Evolutionary conservation across 169 alveolate species (phyloP).

Genomic region (Eimeria maxima): DNA sequence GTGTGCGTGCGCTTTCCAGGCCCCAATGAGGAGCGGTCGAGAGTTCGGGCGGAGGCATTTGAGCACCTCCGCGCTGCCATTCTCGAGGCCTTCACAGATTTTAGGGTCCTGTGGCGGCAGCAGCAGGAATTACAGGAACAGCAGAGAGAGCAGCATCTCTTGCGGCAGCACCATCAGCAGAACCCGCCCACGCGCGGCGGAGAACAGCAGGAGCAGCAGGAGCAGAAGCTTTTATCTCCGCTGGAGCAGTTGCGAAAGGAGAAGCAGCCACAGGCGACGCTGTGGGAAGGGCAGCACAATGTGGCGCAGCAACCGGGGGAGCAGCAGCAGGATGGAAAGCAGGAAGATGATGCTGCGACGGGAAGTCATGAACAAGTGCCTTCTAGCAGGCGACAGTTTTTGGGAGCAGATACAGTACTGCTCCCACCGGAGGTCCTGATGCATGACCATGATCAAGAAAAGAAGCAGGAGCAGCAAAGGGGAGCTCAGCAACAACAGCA

Average conservation of each 20-base stretch:
- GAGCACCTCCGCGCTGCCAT: slow-evolving; percentile 72
- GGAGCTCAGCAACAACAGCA: slow-evolving; percentile 34
- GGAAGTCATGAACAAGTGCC: neutral
- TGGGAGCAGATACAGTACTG: slow-evolving; percentile 4
- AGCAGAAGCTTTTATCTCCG: neutral
- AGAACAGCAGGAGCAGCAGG: slow-evolving; percentile 27
- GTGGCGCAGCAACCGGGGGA: neutral
- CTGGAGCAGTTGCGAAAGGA: slow-evolving; percentile 12
- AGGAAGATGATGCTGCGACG: slow-evolving; percentile 27
- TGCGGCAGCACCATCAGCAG: slow-evolving; percentile 26
- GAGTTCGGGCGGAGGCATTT: slow-evolving; percentile 70
- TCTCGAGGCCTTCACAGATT: slow-evolving; percentile 71
- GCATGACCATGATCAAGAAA: slow-evolving; percentile 13
- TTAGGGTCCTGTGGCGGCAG: slow-evolving; percentile 61
- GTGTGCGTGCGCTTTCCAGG: slow-evolving; percentile 52
- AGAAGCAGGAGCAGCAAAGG: neutral
- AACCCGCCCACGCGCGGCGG: too few relatives aligned
- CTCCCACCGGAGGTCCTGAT: slow-evolving; percentile 44
- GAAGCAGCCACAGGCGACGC: slow-evolving; percentile 15
- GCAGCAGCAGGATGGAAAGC: slow-evolving; percentile 55
- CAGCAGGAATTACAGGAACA: slow-evolving; percentile 68
- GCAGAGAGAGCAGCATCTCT: slow-evolving; percentile 37
- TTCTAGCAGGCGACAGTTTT: neutral
- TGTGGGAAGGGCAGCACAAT: neutral
- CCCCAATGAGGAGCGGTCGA: slow-evolving; percentile 72